These are phyloP conservation scores for Myrica gale DNA, from an alignment of 306 rosid species.

Conservation along the genomic window DNA sequence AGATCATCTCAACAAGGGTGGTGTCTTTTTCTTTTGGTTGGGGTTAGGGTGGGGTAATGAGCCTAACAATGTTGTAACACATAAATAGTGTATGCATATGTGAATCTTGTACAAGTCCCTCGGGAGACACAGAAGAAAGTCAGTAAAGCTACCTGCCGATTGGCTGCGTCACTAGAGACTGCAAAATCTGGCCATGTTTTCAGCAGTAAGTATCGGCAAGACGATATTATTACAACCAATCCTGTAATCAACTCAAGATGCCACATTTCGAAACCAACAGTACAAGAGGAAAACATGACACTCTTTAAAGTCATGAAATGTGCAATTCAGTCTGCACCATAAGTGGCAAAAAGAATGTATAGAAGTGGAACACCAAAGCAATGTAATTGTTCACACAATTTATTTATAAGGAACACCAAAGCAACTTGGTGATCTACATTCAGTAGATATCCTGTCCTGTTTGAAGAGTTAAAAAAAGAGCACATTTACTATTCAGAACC, in stretches of 20 bases:
- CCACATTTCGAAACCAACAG: conserved; percentile 90
- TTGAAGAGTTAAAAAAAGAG: background rate
- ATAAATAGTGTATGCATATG: background rate
- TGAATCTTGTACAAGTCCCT: background rate
- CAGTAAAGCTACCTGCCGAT: conserved; percentile 63
- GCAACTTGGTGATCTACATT: background rate
- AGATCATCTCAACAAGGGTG: background rate
- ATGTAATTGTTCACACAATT: background rate
- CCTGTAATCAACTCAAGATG: conserved; percentile 89
- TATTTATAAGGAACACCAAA: background rate
- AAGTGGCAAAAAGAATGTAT: background rate
- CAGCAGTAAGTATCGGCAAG: conserved; percentile 63
- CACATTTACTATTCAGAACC: background rate
- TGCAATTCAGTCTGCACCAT: background rate
- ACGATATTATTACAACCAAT: conserved; percentile 65
- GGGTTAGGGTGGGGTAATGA: background rate
- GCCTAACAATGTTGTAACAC: background rate
- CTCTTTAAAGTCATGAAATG: conserved; percentile 14
- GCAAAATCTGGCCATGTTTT: conserved; percentile 84
- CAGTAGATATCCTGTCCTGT: background rate
- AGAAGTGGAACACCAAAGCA: background rate
- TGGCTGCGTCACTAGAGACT: conserved; percentile 87
- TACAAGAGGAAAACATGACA: conserved; percentile 19
- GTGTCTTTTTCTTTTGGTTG: background rate
- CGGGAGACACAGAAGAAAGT: conserved; percentile 12